Evolutionary conservation across 352 stramenopile genomes (phyloP), one percentile per base, ranked within the genome.

Genomic region (Globisporangium okanoganense): DNA sequence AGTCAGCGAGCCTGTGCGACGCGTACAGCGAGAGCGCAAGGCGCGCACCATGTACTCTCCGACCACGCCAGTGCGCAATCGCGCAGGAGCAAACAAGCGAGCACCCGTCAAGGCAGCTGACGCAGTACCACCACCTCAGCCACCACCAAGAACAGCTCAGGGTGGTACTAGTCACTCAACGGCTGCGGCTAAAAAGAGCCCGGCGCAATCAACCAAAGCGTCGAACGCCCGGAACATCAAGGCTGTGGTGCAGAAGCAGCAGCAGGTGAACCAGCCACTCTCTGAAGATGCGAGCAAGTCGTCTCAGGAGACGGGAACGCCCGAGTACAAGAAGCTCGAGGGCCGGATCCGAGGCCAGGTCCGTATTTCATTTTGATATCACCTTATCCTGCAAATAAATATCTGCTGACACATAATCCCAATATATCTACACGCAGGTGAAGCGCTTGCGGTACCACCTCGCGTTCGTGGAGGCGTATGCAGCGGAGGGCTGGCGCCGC

Each of bases 401-500:
- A n/a, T n/a, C n/a, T n/a, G n/a, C 49, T 40, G 22, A 35, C 8
- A 14, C 27, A 27, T 25, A 8, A 55, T 13, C 18, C 1, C 18
- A 55, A 3, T 43, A 12, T 22, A 0, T 35, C 13, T 35, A 22
- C n/a, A 12, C 24, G 20, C 50, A 89, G 79, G 70, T 82, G 3
- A 78, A 79, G 29, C 70, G 76, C 40, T 58, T 91, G 25, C 67
- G 76, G 2, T 92, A 90, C 47, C 63, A 83, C 10, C 59, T 87
- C 52, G 78, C 81, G n/a, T 95, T 91, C 54, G 36, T 94, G n/a
- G 84, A 95, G 18, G 84, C 84, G 20, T 95, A 95, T 61, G 86
- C 92, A 68, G 69, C 69, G 0, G 79, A 94, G 38, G 86, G 86
- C n/a, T 95, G 86, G 86, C 79, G 80, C 24, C 81, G 79, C 24